Conservation (phyloP, 2,329 filamentous ascomycete genomes). For the Pyricularia sp. region DNA sequence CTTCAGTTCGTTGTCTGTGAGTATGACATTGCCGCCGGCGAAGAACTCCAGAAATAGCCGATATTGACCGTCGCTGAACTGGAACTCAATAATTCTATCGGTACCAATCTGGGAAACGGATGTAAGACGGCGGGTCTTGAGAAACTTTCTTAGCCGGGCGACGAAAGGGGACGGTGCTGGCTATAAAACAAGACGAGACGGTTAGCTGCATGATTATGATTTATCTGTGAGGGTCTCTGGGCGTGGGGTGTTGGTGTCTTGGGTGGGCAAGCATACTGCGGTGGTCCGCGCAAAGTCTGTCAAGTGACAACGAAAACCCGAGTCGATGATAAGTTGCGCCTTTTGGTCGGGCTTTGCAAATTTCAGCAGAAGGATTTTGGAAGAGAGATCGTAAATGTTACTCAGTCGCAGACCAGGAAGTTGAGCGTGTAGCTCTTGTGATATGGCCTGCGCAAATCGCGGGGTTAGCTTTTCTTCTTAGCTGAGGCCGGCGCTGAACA, state of each 20-base stretch:
- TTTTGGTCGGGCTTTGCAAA: constrained; percentile 82
- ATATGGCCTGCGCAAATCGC: not conserved
- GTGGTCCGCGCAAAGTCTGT: constrained; percentile 84
- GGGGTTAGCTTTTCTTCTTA: not conserved
- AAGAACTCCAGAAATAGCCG: constrained; percentile 90
- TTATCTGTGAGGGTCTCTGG: constrained; percentile 15
- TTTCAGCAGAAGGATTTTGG: constrained; percentile 89
- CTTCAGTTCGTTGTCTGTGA: constrained; percentile 74
- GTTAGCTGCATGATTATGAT: not conserved
- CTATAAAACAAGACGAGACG: not conserved
- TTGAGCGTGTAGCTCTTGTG: not conserved
- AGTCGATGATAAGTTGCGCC: constrained; percentile 84
- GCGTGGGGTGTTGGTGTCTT: not conserved
- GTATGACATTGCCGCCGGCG: constrained; percentile 81
- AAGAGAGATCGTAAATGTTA: constrained; percentile 93
- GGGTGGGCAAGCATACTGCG: constrained; percentile 28
- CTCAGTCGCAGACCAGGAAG: constrained; percentile 52
- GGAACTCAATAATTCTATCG: constrained; percentile 82
- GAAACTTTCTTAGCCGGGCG: constrained; percentile 67
- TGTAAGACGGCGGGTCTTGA: constrained; percentile 78
- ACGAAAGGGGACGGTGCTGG: constrained; percentile 72
- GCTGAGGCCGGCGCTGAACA: not conserved
- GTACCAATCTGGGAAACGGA: constrained; percentile 76
- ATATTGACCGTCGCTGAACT: constrained; percentile 85
- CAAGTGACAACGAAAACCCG: constrained; percentile 88